Base-by-base conservation (phyloP, 2,329 filamentous ascomycete species). In the Stagonosporopsis chrysanthemi region DNA sequence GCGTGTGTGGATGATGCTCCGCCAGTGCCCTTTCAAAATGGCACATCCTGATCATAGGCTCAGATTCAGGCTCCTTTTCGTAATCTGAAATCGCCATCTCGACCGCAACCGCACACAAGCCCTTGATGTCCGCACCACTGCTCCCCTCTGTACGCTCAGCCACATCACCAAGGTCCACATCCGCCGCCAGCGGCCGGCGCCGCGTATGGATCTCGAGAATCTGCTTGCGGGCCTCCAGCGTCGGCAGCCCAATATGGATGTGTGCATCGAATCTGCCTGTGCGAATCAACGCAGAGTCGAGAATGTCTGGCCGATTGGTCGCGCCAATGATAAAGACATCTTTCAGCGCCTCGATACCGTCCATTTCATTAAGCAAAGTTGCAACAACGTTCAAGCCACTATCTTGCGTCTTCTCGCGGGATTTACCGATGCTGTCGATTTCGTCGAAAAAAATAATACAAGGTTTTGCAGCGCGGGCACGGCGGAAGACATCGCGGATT, bases 381-480 rank as follows among this genome's bases (percentile, higher is more conserved):
- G 92, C 93, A 14, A 97, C 84, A 41, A 96, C 90, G 71, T 97
- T 95, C 44, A 97, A 83, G 1, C 88, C 86, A 24, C 81, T 81
- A 14, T 84, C 74, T 28, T 73, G 71, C 9, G 68, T 71, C 54
- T 74, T 75, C 65, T 80, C 83, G 79, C 88, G 69, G 76, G 81
- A 81, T 31, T 83, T 82, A 35, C 83, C 90, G 61, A 98, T 94
- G 4, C 91, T 88, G 77, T 98, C 93, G 67, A 98, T 95, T 75
- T 98, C 93, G 74, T 98, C 93, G 65, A 97, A 97, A 82, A 97
- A 98, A 68, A 98, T 92, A 77, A 97, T 94, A 73, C 90, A 92
- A 0, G 94, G 94, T 48, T 88, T 88, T 8, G 92, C 93, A n/a
- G 89, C 88, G 39, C 90, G 84, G 1, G 94, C 94, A 66, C 93